Base-by-base conservation (phyloP, 2,329 filamentous ascomycete species). In the Hymenoscyphus fraxineus region DNA sequence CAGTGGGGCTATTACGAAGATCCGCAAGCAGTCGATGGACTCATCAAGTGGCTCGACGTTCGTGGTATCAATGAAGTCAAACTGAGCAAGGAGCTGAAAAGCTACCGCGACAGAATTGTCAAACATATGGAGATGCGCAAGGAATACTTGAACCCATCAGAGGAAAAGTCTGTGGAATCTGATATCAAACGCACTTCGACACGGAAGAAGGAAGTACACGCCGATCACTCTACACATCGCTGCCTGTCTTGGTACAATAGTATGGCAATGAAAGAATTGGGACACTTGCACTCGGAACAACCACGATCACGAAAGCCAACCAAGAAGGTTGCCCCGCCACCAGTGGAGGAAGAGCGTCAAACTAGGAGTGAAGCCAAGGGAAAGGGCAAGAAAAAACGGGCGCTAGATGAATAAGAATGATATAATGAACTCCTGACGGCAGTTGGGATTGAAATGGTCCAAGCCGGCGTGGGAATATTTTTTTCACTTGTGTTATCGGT, bases 1-100 rank as follows among this genome's bases (percentile, higher is more conserved):
- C 90, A 98, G 76, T 99, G 95, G 93, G 95, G 91, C 12, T 99
- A 92, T 78, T 93, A 92, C 71, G 91, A 94, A 44, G 90, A 95
- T 12, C 87, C 91, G 0, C 86, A 89, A 59, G 84, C 91, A 44
- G 78, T 99, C 5, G 91, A 95, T 66, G 85, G 84, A 61, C 83
- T 99, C 19, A 86, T 98, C 67, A 84, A 85, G 61, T 99, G 95
- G 93, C 83, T 99, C 4, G 94, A 99, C 73, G 85, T 88, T 13
- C 89, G 92, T 16, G 95, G 95, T 1, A 83, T 89, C 68, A 93
- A 96, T 68, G 95, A 99, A 78, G 80, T 90, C 67, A 93, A 92
- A 74, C 82, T 99, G 59, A 87, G 90, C 66, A 98, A 97, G 77
- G 94, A 98, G 76, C 83, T 99, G 3, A 80, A 89, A 60, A 79